These are phyloP conservation scores for Gleditsia sinensis DNA, from an alignment of 306 rosid genomes.

Conservation along the genomic window DNA sequence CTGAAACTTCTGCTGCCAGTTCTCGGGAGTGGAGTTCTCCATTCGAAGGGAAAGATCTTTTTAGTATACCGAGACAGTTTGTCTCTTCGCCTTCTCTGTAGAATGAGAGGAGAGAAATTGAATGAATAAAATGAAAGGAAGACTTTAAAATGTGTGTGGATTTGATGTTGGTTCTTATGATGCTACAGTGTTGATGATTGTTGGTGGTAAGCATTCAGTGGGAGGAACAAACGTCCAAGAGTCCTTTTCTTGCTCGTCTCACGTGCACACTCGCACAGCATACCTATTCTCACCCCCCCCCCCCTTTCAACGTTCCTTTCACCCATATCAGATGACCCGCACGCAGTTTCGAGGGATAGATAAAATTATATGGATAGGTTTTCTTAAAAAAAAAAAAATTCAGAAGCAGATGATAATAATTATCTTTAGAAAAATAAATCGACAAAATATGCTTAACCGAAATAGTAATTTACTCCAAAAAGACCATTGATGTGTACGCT, in stretches of 20 bases:
- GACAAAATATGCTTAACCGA: no score
- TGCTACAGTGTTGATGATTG: slow-evolving; percentile 53
- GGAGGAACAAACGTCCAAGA: slow-evolving; percentile 34
- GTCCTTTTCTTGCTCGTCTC: slow-evolving; percentile 29
- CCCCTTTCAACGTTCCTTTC: not conserved
- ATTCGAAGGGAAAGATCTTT: slow-evolving; percentile 95
- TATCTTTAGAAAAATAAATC: no score
- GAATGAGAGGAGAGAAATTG: slow-evolving; percentile 47
- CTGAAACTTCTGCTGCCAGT: slow-evolving; percentile 61
- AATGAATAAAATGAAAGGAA: slow-evolving; percentile 63
- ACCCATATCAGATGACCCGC: no score
- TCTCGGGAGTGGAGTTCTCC: slow-evolving; percentile 95
- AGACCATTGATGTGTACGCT: not conserved
- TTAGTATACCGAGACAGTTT: slow-evolving; percentile 93
- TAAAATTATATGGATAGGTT: no score
- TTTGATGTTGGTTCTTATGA: slow-evolving; percentile 69
- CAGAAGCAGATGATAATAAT: no score
- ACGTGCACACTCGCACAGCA: not conserved
- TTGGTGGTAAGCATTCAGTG: slow-evolving; percentile 53
- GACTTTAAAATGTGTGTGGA: slow-evolving; percentile 59
- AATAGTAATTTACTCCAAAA: no score
- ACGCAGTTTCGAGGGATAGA: no score
- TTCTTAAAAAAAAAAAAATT: no score
- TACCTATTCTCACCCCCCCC: not conserved
- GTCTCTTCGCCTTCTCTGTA: slow-evolving; percentile 94